phyloP scores from a whole-genome alignment of 495 filamentous ascomycete genomes.

The Aspergillus diversus region DNA sequence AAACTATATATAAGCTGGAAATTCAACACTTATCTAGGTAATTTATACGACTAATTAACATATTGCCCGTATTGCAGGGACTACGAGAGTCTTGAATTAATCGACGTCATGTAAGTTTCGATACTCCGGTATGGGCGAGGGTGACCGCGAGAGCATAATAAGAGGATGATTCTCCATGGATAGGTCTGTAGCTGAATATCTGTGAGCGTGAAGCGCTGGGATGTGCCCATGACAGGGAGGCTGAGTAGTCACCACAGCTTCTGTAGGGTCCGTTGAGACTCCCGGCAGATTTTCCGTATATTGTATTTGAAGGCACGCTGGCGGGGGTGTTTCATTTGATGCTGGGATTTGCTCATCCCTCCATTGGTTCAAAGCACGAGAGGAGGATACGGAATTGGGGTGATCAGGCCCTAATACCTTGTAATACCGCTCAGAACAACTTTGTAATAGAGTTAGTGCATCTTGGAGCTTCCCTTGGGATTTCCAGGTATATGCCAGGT shows the following conservation, averaged over 20 bases:
- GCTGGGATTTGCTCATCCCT: not conserved
- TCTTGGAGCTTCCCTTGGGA: slow-evolving; percentile 6
- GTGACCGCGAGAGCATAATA: not conserved
- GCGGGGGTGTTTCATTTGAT: too few species aligned
- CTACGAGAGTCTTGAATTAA: too few species aligned
- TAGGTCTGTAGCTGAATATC: not conserved
- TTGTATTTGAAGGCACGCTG: too few species aligned
- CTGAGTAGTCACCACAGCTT: not conserved
- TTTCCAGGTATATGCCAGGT: slow-evolving; percentile 12
- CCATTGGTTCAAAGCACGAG: not conserved
- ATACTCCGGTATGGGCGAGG: not conserved
- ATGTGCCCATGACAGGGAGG: not conserved
- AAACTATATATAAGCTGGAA: too few species aligned
- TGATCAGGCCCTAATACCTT: slow-evolving; percentile 24
- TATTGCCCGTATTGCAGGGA: not conserved
- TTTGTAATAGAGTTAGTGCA: slow-evolving; percentile 18
- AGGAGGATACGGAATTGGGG: slow-evolving; percentile 17
- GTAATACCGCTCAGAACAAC: slow-evolving; percentile 12
- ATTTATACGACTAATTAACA: not conserved
- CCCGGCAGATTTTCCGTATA: not conserved
- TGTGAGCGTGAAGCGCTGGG: not conserved
- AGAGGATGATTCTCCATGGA: not conserved
- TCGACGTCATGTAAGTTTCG: not conserved
- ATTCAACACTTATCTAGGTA: too few species aligned
- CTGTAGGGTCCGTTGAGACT: not conserved